Percentiles rank a stretch among this genome's conserved stretches.
Conservation (phyloP, 371 early-diverging fungal genomes). For the Dentiscutata heterogama region DNA sequence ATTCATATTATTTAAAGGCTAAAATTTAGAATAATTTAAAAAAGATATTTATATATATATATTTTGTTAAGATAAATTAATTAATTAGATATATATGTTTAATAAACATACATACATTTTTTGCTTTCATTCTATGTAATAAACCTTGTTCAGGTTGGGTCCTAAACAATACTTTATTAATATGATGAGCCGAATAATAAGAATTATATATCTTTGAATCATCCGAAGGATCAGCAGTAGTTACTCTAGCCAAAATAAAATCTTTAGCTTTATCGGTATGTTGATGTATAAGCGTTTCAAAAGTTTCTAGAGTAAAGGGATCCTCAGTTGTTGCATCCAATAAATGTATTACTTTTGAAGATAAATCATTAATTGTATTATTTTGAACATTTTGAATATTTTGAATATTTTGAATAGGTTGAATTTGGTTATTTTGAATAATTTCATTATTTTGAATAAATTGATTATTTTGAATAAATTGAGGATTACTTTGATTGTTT, state of each 20-base stretch:
- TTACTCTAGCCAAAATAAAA: slow-evolving; percentile 83
- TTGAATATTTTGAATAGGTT: no score
- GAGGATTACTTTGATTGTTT: no score
- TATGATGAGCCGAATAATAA: slow-evolving; percentile 83
- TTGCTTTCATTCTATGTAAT: slow-evolving; percentile 85
- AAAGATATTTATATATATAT: background rate
- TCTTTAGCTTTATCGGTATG: slow-evolving; percentile 74
- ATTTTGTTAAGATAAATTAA: no score
- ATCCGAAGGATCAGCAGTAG: slow-evolving; percentile 77
- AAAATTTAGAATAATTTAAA: background rate
- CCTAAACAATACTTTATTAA: slow-evolving; percentile 83
- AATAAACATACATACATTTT: slow-evolving; percentile 67
- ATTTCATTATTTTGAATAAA: no score
- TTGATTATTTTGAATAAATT: no score
- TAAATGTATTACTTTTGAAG: background rate
- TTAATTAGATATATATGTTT: background rate
- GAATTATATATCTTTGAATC: slow-evolving; percentile 58
- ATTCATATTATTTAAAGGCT: slow-evolving; percentile 82
- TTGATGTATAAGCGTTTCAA: slow-evolving; percentile 67
- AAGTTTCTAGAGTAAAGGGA: slow-evolving; percentile 84
- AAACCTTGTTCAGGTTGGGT: slow-evolving; percentile 78
- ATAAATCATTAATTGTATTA: no score
- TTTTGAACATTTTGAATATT: no score
- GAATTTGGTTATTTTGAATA: no score
- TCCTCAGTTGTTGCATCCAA: slow-evolving; percentile 59